Evolutionary conservation across 306 rosid genomes (phyloP).

Genomic region (Abrus pulchellus): DNA sequence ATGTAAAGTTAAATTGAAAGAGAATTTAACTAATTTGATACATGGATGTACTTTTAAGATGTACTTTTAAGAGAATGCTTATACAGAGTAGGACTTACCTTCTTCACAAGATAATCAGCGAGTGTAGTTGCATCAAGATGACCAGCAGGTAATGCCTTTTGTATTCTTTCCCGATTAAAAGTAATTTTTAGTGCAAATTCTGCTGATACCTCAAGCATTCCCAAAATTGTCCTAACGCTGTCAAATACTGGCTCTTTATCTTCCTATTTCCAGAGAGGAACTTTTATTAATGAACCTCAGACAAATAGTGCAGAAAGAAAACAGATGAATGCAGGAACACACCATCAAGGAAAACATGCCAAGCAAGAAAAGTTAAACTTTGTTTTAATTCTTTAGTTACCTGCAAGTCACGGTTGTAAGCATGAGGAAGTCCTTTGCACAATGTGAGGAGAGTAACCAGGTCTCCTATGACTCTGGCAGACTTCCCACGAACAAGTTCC

Average conservation of each 20-base stretch:
- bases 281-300: conserved; percentile 14
- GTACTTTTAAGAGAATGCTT: conserved; percentile 2
- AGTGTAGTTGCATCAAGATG: conserved; percentile 99
- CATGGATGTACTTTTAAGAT: neutral
- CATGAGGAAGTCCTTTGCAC: conserved; percentile 99
- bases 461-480: conserved; percentile 91
- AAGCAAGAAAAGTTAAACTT: neutral
- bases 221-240: conserved; percentile 89
- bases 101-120: conserved; percentile 96
- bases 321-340: conserved; percentile 14
- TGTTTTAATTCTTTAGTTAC: conserved; percentile 51
- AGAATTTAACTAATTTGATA: conserved; percentile 1
- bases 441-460: conserved; percentile 87
- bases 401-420: conserved; percentile 98
- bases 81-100: conserved; percentile 62
- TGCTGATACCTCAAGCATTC: conserved; percentile 97
- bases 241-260: conserved; percentile 98
- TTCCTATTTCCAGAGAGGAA: conserved; percentile 66
- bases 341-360: conserved; percentile 20
- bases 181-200: conserved; percentile 89
- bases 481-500: conserved; percentile 99
- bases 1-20: conserved; percentile 15
- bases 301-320: conserved; percentile 21
- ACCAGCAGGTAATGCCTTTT: conserved; percentile 89
- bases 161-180: conserved; percentile 81